Conservation (phyloP, 257 asterid species). For the Capsicum pubescens region DNA sequence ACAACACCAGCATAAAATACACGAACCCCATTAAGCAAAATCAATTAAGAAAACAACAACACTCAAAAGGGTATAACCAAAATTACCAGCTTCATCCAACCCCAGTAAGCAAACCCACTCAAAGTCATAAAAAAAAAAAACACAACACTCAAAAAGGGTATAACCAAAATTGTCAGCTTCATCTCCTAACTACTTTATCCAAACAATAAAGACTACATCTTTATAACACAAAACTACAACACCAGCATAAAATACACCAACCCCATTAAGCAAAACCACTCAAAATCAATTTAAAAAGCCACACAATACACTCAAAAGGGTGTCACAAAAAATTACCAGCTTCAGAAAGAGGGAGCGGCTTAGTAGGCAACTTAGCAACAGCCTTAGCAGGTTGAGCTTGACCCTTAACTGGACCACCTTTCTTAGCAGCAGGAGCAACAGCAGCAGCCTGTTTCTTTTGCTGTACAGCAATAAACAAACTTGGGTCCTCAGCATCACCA, state of each 20-base stretch:
- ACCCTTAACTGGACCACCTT: conserved; percentile 45
- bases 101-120: neutral
- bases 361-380: conserved; percentile 57
- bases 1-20: neutral
- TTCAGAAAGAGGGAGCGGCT: conserved; percentile 68
- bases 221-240: neutral
- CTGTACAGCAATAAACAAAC: conserved; percentile 59
- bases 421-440: conserved; percentile 42
- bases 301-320: neutral
- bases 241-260: neutral
- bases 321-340: conserved; percentile 48
- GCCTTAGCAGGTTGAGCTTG: conserved; percentile 45
- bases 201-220: neutral
- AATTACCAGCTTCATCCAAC: conserved; percentile 56
- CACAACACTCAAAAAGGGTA: neutral
- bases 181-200: neutral
- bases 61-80: neutral
- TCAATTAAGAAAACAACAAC: neutral
- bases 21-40: neutral
- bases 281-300: neutral
- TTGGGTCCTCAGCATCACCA: conserved; percentile 68
- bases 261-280: neutral
- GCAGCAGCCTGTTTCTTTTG: conserved; percentile 43
- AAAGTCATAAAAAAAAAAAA: neutral
- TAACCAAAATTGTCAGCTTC: conserved; percentile 30